These are phyloP conservation scores for Inga leiocalycina DNA, from an alignment of 306 rosid genomes.

Conservation along the genomic window DNA sequence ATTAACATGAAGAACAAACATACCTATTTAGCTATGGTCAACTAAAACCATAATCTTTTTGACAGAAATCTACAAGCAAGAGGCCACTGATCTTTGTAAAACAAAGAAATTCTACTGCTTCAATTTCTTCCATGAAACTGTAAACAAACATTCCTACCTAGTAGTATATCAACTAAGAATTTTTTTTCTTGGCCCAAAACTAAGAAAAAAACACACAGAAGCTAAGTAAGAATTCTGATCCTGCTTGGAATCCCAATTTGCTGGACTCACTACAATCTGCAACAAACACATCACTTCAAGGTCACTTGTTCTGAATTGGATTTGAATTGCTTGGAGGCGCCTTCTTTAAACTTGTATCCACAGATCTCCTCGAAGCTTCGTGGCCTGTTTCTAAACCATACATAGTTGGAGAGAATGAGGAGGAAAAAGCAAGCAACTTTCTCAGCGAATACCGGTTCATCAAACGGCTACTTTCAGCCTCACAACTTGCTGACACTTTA, in stretches of 20 bases:
- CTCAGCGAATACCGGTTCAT: constrained; percentile 38
- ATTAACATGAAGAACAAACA: constrained; percentile 9
- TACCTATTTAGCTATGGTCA: constrained; percentile 17
- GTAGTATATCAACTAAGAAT: constrained; percentile 29
- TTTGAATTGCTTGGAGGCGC: constrained; percentile 71
- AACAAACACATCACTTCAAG: constrained; percentile 8
- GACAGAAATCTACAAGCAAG: constrained; percentile 25
- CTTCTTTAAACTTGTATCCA: constrained; percentile 54
- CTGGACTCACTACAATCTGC: constrained; percentile 40
- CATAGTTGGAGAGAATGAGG: constrained; percentile 40
- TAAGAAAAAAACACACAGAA: neutral
- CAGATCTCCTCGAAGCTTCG: constrained; percentile 48
- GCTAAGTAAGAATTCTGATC: constrained; percentile 10
- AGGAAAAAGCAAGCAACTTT: constrained; percentile 46
- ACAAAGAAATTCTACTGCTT: neutral
- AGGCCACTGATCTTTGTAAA: constrained; percentile 22
- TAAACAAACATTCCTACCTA: constrained; percentile 25
- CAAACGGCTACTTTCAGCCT: constrained; percentile 29
- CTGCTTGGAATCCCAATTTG: constrained; percentile 31
- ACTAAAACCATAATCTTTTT: constrained; percentile 3
- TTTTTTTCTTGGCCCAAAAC: constrained; percentile 1
- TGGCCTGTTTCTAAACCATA: constrained; percentile 37
- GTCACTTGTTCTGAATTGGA: constrained; percentile 64
- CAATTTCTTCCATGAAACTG: constrained; percentile 28
- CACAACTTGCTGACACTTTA: constrained; percentile 39